Evolutionary conservation across 371 early-diverging fungal species (phyloP).

Genomic region (Gilbertella persicaria): DNA sequence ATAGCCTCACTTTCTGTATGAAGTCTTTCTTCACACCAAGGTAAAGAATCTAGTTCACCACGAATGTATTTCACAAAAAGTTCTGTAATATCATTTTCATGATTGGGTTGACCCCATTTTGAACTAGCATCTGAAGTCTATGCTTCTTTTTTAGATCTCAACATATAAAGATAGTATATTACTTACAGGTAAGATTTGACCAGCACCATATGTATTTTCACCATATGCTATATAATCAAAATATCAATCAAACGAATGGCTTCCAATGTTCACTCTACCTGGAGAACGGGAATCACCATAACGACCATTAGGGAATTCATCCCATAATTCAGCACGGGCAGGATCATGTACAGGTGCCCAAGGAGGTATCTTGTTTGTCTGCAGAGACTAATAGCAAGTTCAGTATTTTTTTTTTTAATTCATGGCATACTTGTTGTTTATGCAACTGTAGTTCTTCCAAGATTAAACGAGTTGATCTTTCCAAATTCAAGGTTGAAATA

Average conservation of each 20-base stretch:
- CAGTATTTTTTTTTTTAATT: not conserved
- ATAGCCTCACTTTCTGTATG: conserved; percentile 77
- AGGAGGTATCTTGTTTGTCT: conserved; percentile 13
- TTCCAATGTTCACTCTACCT: too few relatives aligned
- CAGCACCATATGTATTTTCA: conserved; percentile 66
- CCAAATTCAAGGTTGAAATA: conserved; percentile 87
- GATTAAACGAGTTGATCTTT: conserved; percentile 84
- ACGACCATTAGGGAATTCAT: conserved; percentile 97
- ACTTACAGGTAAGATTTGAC: conserved; percentile 63
- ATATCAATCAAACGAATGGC: not conserved
- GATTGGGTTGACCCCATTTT: conserved; percentile 80
- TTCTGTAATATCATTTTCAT: conserved; percentile 59
- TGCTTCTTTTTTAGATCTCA: not conserved
- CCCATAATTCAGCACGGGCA: conserved; percentile 73
- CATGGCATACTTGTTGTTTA: conserved; percentile 7
- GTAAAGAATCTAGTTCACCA: conserved; percentile 73
- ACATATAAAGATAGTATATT: not conserved
- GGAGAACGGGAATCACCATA: conserved; percentile 96
- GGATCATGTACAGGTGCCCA: conserved; percentile 33
- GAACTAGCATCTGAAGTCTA: conserved; percentile 24
- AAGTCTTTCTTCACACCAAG: conserved; percentile 90
- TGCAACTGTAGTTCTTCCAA: conserved; percentile 61
- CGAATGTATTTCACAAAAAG: conserved; percentile 78
- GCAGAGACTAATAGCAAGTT: not conserved
- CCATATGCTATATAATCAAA: conserved; percentile 45